A percentile compares a stretch with the other conserved stretches of the same genome.
Conservation (phyloP, 768 basidiomycete species). For the Sporobolomyces pararoseus region DNA sequence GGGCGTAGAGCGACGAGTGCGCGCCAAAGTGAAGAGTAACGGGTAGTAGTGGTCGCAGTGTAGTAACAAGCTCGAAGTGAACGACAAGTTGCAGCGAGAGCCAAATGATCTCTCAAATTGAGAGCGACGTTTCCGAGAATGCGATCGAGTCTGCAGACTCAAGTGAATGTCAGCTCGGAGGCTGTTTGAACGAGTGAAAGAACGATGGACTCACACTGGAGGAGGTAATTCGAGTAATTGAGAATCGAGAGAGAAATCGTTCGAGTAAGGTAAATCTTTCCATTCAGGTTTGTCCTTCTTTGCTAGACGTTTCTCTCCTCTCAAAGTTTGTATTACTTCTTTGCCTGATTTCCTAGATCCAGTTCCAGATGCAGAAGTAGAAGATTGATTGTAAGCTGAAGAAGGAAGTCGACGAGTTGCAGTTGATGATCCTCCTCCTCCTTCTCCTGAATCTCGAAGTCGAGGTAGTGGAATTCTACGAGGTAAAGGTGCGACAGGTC, state of each 20-base stretch:
- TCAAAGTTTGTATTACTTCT: no score
- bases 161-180: not conserved
- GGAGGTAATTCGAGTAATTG: not conserved
- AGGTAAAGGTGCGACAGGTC: not conserved
- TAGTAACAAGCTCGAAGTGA: conserved; percentile 25
- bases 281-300: conserved; percentile 3
- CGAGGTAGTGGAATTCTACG: no score
- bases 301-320: not conserved
- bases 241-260: not conserved
- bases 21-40: conserved; percentile 8
- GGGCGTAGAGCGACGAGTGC: conserved; percentile 18
- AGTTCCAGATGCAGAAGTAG: not conserved
- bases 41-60: not conserved
- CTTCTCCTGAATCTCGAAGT: not conserved
- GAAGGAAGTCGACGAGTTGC: not conserved
- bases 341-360: no score
- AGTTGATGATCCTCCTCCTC: not conserved
- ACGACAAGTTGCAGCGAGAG: conserved; percentile 24
- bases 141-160: conserved; percentile 2
- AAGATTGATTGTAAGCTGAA: not conserved
- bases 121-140: conserved; percentile 7
- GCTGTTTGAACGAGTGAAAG: no score
- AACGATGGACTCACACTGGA: not conserved
- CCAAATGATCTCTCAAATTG: conserved; percentile 22
- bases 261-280: conserved; percentile 3